phyloP scores from a whole-genome alignment of 805 yeast species.

The Candida pseudoglaebosa region DNA sequence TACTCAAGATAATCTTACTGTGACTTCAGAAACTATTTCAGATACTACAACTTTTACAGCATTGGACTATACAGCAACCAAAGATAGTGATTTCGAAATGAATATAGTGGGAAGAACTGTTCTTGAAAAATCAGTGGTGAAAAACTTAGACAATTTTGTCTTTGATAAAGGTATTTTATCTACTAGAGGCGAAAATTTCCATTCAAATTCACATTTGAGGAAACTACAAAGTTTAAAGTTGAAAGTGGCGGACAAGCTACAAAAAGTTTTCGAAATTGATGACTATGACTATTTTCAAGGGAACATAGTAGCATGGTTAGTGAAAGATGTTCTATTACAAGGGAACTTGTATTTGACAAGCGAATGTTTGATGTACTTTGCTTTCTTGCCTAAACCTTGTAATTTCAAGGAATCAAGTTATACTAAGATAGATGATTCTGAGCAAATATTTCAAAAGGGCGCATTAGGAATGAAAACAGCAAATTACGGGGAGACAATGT shows the following conservation, averaged over 20 bases:
- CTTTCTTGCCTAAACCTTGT: conserved; percentile 60
- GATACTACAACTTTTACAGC: not conserved
- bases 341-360: conserved; percentile 79
- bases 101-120: conserved; percentile 5
- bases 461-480: conserved; percentile 36
- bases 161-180: conserved; percentile 8
- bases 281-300: conserved; percentile 52
- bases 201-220: conserved; percentile 7
- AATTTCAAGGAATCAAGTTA: conserved; percentile 4
- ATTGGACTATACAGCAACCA: conserved; percentile 1
- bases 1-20: not conserved
- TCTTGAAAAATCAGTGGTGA: conserved; percentile 28
- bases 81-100: not conserved
- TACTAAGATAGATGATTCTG: conserved; percentile 21
- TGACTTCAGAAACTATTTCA: not conserved
- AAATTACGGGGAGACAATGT: conserved; percentile 35
- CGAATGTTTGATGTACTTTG: conserved; percentile 65
- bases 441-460: conserved; percentile 28
- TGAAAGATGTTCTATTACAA: conserved; percentile 77
- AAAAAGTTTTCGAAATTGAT: conserved; percentile 39
- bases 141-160: conserved; percentile 17
- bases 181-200: conserved; percentile 9
- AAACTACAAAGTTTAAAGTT: conserved; percentile 17
- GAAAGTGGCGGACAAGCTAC: conserved; percentile 32
- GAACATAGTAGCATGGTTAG: conserved; percentile 76